A percentile compares a stretch with the other conserved stretches of the same genome.
Evolutionary conservation across 2,329 filamentous ascomycete species (phyloP).

Genomic region (Penicillium brasilianum): DNA sequence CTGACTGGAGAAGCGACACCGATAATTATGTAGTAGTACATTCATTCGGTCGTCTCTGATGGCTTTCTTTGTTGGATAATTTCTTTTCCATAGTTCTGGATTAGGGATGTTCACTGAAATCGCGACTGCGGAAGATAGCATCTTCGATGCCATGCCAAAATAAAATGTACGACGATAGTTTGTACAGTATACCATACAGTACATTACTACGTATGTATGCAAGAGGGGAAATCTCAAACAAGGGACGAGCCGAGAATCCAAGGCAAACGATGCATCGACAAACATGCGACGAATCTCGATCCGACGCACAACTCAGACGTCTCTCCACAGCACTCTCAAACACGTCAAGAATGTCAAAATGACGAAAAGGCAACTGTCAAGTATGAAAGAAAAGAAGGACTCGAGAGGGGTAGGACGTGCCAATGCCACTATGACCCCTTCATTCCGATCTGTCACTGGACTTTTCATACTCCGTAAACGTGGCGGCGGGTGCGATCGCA

Average conservation of each 20-base stretch:
- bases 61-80: not conserved
- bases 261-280: not conserved
- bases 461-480: slow-evolving; percentile 15
- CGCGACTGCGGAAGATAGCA: not conserved
- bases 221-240: not conserved
- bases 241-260: not conserved
- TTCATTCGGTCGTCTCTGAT: not conserved
- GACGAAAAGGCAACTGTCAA: slow-evolving; percentile 10
- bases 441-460: slow-evolving; percentile 25
- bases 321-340: slow-evolving; percentile 20
- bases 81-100: not conserved
- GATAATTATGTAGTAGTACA: not conserved
- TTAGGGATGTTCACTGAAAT: not conserved
- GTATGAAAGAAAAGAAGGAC: not conserved
- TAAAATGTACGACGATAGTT: too few relatives aligned
- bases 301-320: not conserved
- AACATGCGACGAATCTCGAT: slow-evolving; percentile 4
- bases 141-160: not conserved
- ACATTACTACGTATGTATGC: not conserved
- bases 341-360: slow-evolving; percentile 20
- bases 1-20: not conserved
- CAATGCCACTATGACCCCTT: slow-evolving; percentile 9
- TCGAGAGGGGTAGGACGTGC: not conserved
- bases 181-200: too few relatives aligned
- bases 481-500: slow-evolving; percentile 10